A percentile compares a stretch with the other conserved stretches of the same genome.
These are phyloP conservation scores for Sporodiniella umbellata DNA, from an alignment of 371 early-diverging fungal species.

Conservation along the genomic window DNA sequence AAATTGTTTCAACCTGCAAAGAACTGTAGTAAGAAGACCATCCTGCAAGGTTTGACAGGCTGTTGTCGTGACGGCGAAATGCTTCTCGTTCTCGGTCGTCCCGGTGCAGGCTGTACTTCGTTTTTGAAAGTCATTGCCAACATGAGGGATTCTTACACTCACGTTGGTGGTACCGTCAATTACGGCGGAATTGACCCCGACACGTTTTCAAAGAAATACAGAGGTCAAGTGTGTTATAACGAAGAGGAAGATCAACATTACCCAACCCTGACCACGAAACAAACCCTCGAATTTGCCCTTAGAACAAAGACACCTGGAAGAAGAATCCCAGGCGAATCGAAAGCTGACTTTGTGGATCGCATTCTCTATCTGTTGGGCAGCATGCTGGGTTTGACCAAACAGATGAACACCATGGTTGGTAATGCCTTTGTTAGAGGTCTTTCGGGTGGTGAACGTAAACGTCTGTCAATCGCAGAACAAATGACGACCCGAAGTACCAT, in stretches of 20 bases:
- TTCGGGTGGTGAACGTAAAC: constrained; percentile 85
- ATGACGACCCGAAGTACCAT: constrained; percentile 72
- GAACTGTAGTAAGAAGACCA: constrained; percentile 17
- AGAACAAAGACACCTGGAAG: constrained; percentile 61
- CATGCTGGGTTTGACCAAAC: constrained; percentile 69
- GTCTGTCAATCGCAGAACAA: constrained; percentile 82
- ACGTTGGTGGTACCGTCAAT: constrained; percentile 49
- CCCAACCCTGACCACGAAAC: constrained; percentile 63
- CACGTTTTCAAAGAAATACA: constrained; percentile 49
- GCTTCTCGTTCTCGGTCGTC: constrained; percentile 69
- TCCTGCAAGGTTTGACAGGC: constrained; percentile 57
- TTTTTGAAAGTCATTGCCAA: constrained; percentile 64
- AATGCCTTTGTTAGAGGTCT: constrained; percentile 78
- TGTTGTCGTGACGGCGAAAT: constrained; percentile 67
- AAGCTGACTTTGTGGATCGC: constrained; percentile 39
- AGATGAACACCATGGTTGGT: constrained; percentile 77
- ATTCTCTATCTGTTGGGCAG: constrained; percentile 53
- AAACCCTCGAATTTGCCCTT: constrained; percentile 65
- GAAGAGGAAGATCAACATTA: constrained; percentile 73
- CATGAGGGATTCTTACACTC: constrained; percentile 54
- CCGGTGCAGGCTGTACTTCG: constrained; percentile 70
- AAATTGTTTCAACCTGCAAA: constrained; percentile 18
- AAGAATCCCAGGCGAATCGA: constrained; percentile 42
- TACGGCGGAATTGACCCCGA: constrained; percentile 60
- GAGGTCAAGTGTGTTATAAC: constrained; percentile 63